Conservation (phyloP, 345 rosid species). For the Hirschfeldia incana region DNA sequence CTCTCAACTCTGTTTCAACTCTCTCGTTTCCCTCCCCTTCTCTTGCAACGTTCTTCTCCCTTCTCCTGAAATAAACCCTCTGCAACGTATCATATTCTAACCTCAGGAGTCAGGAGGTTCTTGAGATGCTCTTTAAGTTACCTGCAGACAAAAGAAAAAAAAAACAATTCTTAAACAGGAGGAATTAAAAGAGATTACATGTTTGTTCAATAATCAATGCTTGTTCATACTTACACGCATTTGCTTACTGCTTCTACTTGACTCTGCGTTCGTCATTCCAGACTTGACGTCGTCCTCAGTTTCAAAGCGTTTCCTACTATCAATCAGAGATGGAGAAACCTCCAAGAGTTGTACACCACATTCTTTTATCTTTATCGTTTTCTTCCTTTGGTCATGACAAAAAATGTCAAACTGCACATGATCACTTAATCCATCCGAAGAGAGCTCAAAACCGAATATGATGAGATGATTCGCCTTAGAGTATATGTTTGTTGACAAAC, state of each 20-base stretch:
- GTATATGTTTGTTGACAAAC: background rate
- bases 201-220: background rate
- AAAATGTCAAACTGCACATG: background rate
- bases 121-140: background rate
- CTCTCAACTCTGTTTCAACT: too few species aligned
- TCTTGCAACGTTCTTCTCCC: too few species aligned
- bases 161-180: background rate
- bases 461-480: background rate
- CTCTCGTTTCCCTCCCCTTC: too few species aligned
- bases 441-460: background rate
- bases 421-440: background rate
- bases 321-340: background rate
- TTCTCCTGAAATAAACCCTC: too few species aligned
- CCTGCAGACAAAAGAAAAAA: background rate
- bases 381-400: background rate
- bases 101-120: background rate
- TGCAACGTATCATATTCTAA: background rate
- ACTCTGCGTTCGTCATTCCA: background rate
- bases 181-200: background rate
- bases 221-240: background rate
- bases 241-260: background rate
- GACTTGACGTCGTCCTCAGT: background rate
- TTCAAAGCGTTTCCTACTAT: background rate
- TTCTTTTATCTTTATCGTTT: background rate
- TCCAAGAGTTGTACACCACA: conserved; percentile 1